Conservation (phyloP, 768 basidiomycete species). For the Russula sp. region DNA sequence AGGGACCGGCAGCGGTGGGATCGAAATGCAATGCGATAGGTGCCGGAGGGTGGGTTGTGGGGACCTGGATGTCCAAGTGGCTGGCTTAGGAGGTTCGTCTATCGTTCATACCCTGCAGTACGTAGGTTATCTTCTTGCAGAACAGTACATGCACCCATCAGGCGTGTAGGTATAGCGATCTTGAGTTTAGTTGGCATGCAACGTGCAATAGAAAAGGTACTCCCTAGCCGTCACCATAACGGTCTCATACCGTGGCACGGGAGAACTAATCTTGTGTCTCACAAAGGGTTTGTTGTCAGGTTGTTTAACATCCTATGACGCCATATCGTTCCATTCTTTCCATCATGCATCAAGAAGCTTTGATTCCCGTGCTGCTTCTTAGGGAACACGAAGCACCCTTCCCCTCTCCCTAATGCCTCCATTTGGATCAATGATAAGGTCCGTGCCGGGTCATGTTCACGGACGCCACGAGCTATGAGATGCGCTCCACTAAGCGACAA, state of each 20-base stretch:
- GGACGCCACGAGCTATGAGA: not conserved
- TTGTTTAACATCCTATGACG: not conserved
- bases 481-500: not conserved
- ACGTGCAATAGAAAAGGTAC: not conserved
- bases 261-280: not conserved
- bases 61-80: not conserved
- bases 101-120: not conserved
- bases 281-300: not conserved
- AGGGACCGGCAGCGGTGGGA: conserved; percentile 48
- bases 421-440: not conserved
- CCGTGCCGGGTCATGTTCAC: not conserved
- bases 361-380: not conserved
- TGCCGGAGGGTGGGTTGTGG: not conserved
- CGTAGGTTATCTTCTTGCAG: not conserved
- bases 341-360: not conserved
- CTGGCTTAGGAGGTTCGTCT: not conserved
- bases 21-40: conserved; percentile 19
- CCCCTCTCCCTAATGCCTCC: not conserved
- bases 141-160: not conserved
- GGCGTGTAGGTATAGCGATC: not conserved
- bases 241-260: not conserved
- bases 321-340: not conserved
- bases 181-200: not conserved
- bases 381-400: not conserved
- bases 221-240: not conserved